phyloP scores from a whole-genome alignment of 108 stramenopile species.

The Seminavis robusta region DNA sequence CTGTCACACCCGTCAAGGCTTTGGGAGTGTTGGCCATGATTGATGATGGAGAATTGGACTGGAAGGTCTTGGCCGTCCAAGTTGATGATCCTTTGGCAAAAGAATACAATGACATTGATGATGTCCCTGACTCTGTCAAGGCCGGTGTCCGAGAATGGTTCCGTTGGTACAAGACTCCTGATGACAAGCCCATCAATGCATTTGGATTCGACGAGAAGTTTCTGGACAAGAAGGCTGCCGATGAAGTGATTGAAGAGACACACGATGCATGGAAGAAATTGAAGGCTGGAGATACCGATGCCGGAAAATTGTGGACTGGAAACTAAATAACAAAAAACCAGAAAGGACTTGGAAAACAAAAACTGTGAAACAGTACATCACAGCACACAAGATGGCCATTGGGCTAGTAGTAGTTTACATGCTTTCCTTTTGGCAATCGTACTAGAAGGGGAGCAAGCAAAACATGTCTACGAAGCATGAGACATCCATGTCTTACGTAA shows the following conservation, averaged over 20 bases:
- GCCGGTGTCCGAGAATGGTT: constrained; percentile 98
- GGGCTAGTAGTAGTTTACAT: no score
- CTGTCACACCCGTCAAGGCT: constrained; percentile 92
- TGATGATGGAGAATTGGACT: constrained; percentile 99
- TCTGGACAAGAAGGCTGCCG: constrained; percentile 77
- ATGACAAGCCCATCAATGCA: constrained; percentile 98
- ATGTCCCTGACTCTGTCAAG: constrained; percentile 92
- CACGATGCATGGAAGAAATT: constrained; percentile 97
- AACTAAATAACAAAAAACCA: constrained; percentile 29
- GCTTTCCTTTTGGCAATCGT: background rate
- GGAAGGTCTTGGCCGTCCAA: constrained; percentile 97
- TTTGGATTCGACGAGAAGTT: constrained; percentile 98
- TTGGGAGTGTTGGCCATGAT: constrained; percentile 99
- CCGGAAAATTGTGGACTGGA: constrained; percentile 85
- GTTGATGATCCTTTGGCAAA: constrained; percentile 92
- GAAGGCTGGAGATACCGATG: constrained; percentile 68
- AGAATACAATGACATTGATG: constrained; percentile 94
- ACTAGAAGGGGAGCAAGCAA: background rate
- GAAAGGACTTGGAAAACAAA: no score
- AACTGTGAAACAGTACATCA: no score
- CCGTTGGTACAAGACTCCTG: constrained; percentile 99
- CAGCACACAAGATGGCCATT: no score
- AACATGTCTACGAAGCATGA: background rate
- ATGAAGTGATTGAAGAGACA: constrained; percentile 95
- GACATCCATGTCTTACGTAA: no score